phyloP scores from a whole-genome alignment of 495 filamentous ascomycete species.

The Lineolata rhizophorae region DNA sequence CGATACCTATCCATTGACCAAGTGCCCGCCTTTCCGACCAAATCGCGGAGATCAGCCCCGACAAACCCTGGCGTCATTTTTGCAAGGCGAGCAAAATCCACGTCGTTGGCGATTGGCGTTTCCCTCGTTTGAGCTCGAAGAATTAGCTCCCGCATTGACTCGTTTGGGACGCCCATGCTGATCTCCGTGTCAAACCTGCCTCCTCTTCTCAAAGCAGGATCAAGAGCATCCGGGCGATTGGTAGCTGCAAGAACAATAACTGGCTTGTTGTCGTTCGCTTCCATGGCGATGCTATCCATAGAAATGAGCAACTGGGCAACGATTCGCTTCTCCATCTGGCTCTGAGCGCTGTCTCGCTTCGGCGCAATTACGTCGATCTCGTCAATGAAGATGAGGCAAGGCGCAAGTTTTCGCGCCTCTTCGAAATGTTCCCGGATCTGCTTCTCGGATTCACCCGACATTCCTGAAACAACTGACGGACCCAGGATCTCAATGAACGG shows the following conservation, averaged over 20 bases:
- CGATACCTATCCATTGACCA: constrained; percentile 32
- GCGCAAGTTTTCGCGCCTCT: constrained; percentile 68
- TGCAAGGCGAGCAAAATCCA: constrained; percentile 61
- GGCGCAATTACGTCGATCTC: constrained; percentile 94
- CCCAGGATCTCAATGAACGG: constrained; percentile 79
- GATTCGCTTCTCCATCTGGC: constrained; percentile 93
- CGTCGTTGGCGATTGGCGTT: constrained; percentile 41
- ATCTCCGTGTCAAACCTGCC: constrained; percentile 87
- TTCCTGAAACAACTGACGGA: constrained; percentile 74
- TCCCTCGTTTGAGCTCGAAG: constrained; percentile 55
- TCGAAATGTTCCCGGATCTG: constrained; percentile 80
- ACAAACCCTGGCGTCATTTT: constrained; percentile 88
- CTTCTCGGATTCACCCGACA: constrained; percentile 94
- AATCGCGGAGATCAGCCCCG: constrained; percentile 54
- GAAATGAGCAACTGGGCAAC: constrained; percentile 83
- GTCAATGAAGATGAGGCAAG: constrained; percentile 85
- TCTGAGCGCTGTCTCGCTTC: constrained; percentile 81
- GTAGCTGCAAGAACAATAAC: constrained; percentile 89
- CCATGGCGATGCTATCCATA: constrained; percentile 40
- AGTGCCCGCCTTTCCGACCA: constrained; percentile 31
- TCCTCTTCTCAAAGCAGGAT: constrained; percentile 66
- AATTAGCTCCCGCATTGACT: constrained; percentile 63
- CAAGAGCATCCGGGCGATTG: constrained; percentile 76
- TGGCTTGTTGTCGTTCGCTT: constrained; percentile 65
- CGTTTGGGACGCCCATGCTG: constrained; percentile 84